Evolutionary conservation across 2,329 filamentous ascomycete genomes (phyloP), one percentile per base, ranked within the genome.

Genomic region (Aspergillus candidus): DNA sequence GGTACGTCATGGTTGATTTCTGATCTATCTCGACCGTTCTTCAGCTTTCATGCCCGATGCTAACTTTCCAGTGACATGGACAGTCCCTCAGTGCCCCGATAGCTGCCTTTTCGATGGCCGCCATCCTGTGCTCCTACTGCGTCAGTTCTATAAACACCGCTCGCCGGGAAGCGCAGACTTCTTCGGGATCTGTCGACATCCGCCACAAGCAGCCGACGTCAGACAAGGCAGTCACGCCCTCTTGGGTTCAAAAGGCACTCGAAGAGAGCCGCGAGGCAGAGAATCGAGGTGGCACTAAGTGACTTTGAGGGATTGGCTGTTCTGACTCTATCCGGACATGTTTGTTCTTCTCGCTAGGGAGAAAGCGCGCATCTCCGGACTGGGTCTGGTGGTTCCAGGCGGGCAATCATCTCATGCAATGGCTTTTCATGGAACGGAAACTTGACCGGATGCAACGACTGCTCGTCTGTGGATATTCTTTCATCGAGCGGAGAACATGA

Each of bases 141-240:
- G 69, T 82, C 40, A 82, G 76, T 7, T 82, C 78, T 17, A 86
- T 86, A 49, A 72, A 75, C 48, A 77, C 80, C 17, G 83, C 83
- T 3, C 83, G 84, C 54, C 71, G 76, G 37, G 84, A 85, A 51
- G 82, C 82, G 0, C 73, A 79, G 49, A 76, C 79, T 41, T 36
- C 46, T 1, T 11, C 40, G 11, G 12, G 27, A 22, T 69, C 80
- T 31, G 12, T 42, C n/a, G 7, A 38, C 74, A 31, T 29, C 10
- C 11, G 39, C 14, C 47, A 37, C 22, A 78, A 75, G 70, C 65
- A 76, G 71, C 50, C 73, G 13, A 33, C 47, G 33, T 58, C 57
- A 78, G 71, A 72, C 61, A 49, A 52, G 15, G 40, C 38, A 18
- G 58, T 52, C 17, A 53, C 59, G 35, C 40, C 49, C 10, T 57